These are phyloP conservation scores for Schizothecium vesticola DNA, from an alignment of 495 filamentous ascomycete species.

Conservation along the genomic window DNA sequence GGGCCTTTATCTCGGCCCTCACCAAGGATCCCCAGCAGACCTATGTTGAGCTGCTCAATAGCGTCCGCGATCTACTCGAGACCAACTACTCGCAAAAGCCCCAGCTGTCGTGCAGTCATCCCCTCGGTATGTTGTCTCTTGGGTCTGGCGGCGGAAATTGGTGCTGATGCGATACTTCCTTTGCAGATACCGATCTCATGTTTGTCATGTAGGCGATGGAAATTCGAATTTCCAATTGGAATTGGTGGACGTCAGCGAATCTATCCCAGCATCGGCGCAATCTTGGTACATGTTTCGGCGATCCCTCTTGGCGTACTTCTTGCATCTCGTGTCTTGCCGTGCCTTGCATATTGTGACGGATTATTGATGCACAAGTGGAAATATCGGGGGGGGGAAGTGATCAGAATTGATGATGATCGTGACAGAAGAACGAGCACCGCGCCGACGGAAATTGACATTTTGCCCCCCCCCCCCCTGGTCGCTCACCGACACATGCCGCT, in stretches of 20 bases:
- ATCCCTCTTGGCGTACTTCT: neutral
- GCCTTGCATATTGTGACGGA: neutral
- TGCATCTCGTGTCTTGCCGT: neutral
- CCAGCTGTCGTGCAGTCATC: constrained; percentile 93
- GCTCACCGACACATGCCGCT: neutral
- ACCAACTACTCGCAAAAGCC: constrained; percentile 92
- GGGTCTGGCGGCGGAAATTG: constrained; percentile 7
- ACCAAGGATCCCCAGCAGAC: constrained; percentile 94
- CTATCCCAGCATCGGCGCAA: neutral
- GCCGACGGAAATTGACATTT: no score
- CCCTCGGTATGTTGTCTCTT: constrained; percentile 62
- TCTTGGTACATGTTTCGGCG: neutral
- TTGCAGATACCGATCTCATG: constrained; percentile 37
- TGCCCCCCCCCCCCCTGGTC: no score
- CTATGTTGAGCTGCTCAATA: constrained; percentile 90
- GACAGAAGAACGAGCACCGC: neutral
- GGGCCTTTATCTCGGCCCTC: constrained; percentile 84
- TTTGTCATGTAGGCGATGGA: constrained; percentile 42
- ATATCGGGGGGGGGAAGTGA: no score
- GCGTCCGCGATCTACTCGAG: constrained; percentile 81
- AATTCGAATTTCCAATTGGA: neutral
- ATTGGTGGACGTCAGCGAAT: neutral
- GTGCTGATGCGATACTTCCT: constrained; percentile 3
- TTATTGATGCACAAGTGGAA: neutral
- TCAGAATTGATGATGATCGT: neutral